Percentiles rank a stretch among this genome's conserved stretches.
These are phyloP conservation scores for Anacardium occidentale DNA, from an alignment of 345 rosid genomes.

Conservation along the genomic window DNA sequence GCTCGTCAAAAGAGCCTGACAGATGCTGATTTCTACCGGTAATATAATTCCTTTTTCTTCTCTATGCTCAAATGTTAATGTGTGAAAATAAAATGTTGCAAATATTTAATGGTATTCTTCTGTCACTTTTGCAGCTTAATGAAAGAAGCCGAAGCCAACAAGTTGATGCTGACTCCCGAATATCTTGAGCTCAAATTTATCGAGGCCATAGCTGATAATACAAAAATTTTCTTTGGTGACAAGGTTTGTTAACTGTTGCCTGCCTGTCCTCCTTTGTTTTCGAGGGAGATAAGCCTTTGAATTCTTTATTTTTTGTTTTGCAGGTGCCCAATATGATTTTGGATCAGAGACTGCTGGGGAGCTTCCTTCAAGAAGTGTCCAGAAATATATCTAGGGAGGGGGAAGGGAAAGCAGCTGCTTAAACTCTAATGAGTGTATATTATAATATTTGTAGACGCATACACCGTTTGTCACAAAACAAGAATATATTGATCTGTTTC, in stretches of 20 bases:
- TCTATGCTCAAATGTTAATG: not conserved
- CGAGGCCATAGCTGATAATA: conserved; percentile 79
- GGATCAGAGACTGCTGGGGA: conserved; percentile 88
- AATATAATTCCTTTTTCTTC: conserved; percentile 18
- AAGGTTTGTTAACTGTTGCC: conserved; percentile 44
- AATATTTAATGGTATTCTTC: conserved; percentile 10
- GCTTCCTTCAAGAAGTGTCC: conserved; percentile 50
- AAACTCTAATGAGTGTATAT: not conserved
- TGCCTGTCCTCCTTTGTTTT: not conserved
- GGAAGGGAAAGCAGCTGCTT: conserved; percentile 15
- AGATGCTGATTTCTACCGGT: conserved; percentile 88
- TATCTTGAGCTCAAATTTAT: conserved; percentile 88
- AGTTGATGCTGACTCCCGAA: conserved; percentile 80
- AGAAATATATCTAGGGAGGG: conserved; percentile 18
- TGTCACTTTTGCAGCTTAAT: conserved; percentile 39
- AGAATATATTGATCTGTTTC: not conserved
- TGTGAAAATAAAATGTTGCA: not conserved
- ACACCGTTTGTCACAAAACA: conserved; percentile 1
- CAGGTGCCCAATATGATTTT: conserved; percentile 84
- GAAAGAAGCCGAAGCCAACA: conserved; percentile 92
- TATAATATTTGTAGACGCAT: not conserved
- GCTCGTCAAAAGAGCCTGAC: conserved; percentile 80
- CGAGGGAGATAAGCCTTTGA: not conserved
- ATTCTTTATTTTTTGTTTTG: conserved; percentile 3
- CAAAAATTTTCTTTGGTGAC: conserved; percentile 86